Conservation (phyloP, 352 stramenopile genomes). For the Globisporangium barbulae region DNA sequence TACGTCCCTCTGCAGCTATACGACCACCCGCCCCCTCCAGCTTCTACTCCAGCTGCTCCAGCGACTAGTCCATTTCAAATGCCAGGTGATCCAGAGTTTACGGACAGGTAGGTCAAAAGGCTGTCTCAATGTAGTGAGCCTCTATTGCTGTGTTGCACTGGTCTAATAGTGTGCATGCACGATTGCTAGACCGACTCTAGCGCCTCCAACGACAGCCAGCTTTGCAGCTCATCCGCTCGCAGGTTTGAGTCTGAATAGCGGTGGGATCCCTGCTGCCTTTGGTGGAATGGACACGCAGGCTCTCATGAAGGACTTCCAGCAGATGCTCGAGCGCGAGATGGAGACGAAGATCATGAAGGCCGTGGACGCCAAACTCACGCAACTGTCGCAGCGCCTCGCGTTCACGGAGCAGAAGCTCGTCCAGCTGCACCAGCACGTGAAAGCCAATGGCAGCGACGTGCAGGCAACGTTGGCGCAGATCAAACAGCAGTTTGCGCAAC, state of each 20-base stretch:
- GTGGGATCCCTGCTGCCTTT: background rate
- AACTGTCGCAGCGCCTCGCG: conserved; percentile 48
- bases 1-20: conserved; percentile 32
- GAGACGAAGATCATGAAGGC: conserved; percentile 59
- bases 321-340: conserved; percentile 60
- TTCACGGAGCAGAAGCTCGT: conserved; percentile 66
- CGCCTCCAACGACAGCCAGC: background rate
- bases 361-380: conserved; percentile 56
- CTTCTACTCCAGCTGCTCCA: conserved; percentile 7
- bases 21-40: conserved; percentile 6
- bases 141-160: background rate
- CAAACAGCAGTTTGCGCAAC: conserved; percentile 38
- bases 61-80: background rate
- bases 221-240: conserved; percentile 11
- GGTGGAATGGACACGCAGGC: conserved; percentile 31
- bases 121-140: background rate
- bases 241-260: conserved; percentile 5
- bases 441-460: conserved; percentile 31
- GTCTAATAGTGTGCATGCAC: no score
- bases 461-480: conserved; percentile 37
- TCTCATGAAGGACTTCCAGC: conserved; percentile 51
- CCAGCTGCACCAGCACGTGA: conserved; percentile 56
- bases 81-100: conserved; percentile 8
- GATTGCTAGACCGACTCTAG: background rate
- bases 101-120: background rate